Evolutionary conservation across 2,329 filamentous ascomycete species (phyloP).

Genomic region (Pseudocercospora pini-densiflorae): DNA sequence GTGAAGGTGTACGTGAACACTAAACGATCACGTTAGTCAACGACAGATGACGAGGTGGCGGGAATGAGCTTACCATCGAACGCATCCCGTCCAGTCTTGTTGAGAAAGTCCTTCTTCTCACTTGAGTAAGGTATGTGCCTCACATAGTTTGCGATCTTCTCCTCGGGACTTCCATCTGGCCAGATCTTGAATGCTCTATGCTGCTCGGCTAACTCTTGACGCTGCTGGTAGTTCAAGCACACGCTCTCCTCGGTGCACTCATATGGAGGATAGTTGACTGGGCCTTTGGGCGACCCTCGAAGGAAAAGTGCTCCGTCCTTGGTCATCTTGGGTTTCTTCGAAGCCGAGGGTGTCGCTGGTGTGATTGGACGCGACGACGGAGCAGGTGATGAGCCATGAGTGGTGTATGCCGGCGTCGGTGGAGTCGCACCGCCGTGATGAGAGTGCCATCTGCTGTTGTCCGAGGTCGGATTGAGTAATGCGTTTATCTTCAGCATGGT

Average conservation of each 20-base stretch:
- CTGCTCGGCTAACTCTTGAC: slow-evolving; percentile 57
- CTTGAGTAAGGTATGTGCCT: slow-evolving; percentile 90
- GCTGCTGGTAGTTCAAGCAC: slow-evolving; percentile 30
- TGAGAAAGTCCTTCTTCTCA: slow-evolving; percentile 85
- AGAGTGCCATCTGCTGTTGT: slow-evolving; percentile 24
- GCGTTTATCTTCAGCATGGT: slow-evolving; percentile 48
- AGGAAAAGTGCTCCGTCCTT: slow-evolving; percentile 69
- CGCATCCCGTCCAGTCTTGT: slow-evolving; percentile 83
- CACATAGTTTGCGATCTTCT: slow-evolving; percentile 52
- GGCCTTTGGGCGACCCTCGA: slow-evolving; percentile 66
- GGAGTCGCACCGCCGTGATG: slow-evolving; percentile 28
- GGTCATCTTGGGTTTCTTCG: slow-evolving; percentile 60
- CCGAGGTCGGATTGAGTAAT: slow-evolving; percentile 44
- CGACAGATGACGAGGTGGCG: background rate
- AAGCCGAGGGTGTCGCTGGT: slow-evolving; percentile 26
- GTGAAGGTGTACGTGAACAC: slow-evolving; percentile 86
- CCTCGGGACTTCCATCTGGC: slow-evolving; percentile 59
- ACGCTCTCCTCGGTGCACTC: slow-evolving; percentile 59
- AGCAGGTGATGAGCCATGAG: slow-evolving; percentile 21
- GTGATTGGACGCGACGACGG: slow-evolving; percentile 30
- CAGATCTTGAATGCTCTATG: slow-evolving; percentile 69
- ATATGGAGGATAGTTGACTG: slow-evolving; percentile 74
- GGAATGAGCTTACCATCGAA: slow-evolving; percentile 72
- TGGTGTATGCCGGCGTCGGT: slow-evolving; percentile 35
- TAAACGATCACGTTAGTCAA: slow-evolving; percentile 42